Base-by-base conservation (phyloP, 768 basidiomycete species). In the Amanita polypyramis region DNA sequence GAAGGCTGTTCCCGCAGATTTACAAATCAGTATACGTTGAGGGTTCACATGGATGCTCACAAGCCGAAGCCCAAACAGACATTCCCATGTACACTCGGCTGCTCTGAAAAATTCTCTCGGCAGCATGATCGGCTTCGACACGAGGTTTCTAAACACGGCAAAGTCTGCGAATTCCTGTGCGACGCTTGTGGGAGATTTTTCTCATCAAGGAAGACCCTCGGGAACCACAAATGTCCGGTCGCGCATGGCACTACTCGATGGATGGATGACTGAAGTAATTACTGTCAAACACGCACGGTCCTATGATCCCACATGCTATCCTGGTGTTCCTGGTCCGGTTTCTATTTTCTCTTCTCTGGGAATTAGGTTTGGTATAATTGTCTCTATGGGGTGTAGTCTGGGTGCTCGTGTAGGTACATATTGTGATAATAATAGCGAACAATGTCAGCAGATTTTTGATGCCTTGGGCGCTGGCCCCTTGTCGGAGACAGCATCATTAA, bases 71-170 rank as follows among this genome's bases (percentile, higher is more conserved):
- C 70, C 5, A 69, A 70, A 25, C 62, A 65, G 0, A 62, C 68
- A 1, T 75, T 73, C 53, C 70, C 70, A 14, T 77, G 76, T 56
- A 74, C 73, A 5, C 63, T 71, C n/a, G 76, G 76, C 11, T 79
- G 76, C 55, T 62, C 65, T 5, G 75, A 77, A 58, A 65, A 65
- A 8, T 79, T 79, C 58, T 77, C 75, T 27, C 62, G 76, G 43
- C 75, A 76, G 49, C 76, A 79, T 52, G 76, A 79, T 51, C 63
- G 75, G 29, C 66, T 79, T 10, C 69, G 76, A 45, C 76, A 79
- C 50, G 76, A 79, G 57, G 75, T 79, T 4, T 71, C 73, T 7
- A 75, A 79, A 56, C 76, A 79, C 51, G 72, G 73, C 11, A 76
- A 75, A 54, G 53, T 76, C 37, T 79, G 76, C 62, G 75, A 77